phyloP scores from a whole-genome alignment of 2,329 filamentous ascomycete genomes.

The Talaromyces pinophilus region DNA sequence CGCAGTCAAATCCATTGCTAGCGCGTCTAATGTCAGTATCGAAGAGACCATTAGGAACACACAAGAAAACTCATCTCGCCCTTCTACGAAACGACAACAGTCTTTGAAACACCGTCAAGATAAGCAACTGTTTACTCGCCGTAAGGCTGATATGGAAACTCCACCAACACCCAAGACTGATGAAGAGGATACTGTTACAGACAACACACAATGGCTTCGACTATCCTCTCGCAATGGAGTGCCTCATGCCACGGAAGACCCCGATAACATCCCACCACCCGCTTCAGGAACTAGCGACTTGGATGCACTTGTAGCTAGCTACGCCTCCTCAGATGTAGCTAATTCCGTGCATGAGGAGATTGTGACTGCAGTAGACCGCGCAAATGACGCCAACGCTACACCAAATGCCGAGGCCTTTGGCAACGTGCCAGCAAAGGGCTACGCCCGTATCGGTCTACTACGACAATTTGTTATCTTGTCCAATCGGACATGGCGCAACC shows the following conservation, averaged over 20 bases:
- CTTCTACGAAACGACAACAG: constrained; percentile 69
- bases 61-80: constrained; percentile 64
- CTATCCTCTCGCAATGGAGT: constrained; percentile 59
- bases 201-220: constrained; percentile 61
- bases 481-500: constrained; percentile 89
- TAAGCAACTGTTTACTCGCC: constrained; percentile 83
- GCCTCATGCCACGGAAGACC: constrained; percentile 69
- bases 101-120: constrained; percentile 87
- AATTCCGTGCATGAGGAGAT: constrained; percentile 76
- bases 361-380: constrained; percentile 63
- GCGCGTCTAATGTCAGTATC: constrained; percentile 73
- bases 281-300: constrained; percentile 72
- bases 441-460: constrained; percentile 74
- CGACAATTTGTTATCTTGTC: constrained; percentile 90
- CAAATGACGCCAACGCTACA: constrained; percentile 68
- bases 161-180: constrained; percentile 63
- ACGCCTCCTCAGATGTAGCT: constrained; percentile 75
- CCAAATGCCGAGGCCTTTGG: constrained; percentile 57
- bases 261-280: constrained; percentile 58
- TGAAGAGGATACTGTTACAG: constrained; percentile 60
- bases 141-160: constrained; percentile 60
- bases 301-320: constrained; percentile 76
- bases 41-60: constrained; percentile 65
- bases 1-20: constrained; percentile 87
- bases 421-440: constrained; percentile 62